phyloP scores from a whole-genome alignment of 2,329 filamentous ascomycete species.

The Xylaria sp. region DNA sequence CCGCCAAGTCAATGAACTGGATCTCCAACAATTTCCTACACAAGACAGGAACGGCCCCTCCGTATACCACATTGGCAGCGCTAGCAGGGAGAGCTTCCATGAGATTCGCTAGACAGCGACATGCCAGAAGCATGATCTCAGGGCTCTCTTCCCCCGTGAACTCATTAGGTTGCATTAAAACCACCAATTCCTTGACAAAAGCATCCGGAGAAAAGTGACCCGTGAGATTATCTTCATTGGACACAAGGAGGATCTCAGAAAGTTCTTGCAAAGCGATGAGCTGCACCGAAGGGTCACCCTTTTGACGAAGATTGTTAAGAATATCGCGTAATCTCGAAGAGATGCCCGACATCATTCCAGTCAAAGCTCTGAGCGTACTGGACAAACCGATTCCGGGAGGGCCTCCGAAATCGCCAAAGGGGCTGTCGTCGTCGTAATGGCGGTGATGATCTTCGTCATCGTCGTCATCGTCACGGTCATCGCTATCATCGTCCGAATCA shows the following conservation, averaged over 20 bases:
- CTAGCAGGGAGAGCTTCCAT: slow-evolving; percentile 97
- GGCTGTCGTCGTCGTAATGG: slow-evolving; percentile 71
- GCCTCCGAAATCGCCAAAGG: slow-evolving; percentile 71
- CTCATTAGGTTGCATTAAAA: slow-evolving; percentile 89
- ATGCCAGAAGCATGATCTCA: slow-evolving; percentile 96
- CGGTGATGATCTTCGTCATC: slow-evolving; percentile 56
- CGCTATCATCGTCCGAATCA: slow-evolving; percentile 46
- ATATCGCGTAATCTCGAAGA: slow-evolving; percentile 80
- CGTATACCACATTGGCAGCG: slow-evolving; percentile 94
- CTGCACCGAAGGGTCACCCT: slow-evolving; percentile 85
- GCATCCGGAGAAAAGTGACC: slow-evolving; percentile 94
- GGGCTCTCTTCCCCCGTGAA: slow-evolving; percentile 84
- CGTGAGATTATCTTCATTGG: slow-evolving; percentile 94
- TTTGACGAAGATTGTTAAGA: slow-evolving; percentile 75
- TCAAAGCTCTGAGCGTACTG: slow-evolving; percentile 82
- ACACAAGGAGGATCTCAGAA: slow-evolving; percentile 90
- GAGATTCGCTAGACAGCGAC: slow-evolving; percentile 91
- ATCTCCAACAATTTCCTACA: slow-evolving; percentile 97
- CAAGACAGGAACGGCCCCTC: slow-evolving; percentile 91
- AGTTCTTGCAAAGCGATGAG: slow-evolving; percentile 91
- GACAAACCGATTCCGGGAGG: slow-evolving; percentile 71
- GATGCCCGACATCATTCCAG: slow-evolving; percentile 88
- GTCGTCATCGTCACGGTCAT: slow-evolving; percentile 53
- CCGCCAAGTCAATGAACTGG: slow-evolving; percentile 94
- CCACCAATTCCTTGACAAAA: slow-evolving; percentile 92